phyloP scores from a whole-genome alignment of 2,329 filamentous ascomycete genomes.

The Paradendryphiella salina region DNA sequence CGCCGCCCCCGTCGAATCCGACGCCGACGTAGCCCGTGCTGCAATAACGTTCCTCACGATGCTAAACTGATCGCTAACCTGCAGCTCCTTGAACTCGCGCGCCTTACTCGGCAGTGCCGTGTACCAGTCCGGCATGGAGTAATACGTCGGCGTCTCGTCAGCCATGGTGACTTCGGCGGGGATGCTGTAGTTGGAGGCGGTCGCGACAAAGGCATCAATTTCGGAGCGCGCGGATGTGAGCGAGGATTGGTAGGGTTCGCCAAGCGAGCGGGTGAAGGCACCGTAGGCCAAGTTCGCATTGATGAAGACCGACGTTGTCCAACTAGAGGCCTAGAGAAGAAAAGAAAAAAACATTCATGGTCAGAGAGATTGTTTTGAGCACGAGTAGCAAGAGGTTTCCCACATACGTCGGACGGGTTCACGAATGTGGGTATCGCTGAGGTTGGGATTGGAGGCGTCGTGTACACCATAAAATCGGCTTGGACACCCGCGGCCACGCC shows the following conservation, averaged over 20 bases:
- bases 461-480: conserved; percentile 42
- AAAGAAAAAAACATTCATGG: too few species aligned
- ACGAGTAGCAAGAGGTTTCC: not conserved
- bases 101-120: conserved; percentile 34
- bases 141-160: conserved; percentile 26
- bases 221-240: conserved; percentile 32
- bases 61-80: conserved; percentile 38
- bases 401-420: conserved; percentile 26
- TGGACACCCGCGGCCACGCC: conserved; percentile 19
- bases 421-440: conserved; percentile 31
- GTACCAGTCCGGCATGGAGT: conserved; percentile 35
- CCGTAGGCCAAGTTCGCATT: conserved; percentile 32
- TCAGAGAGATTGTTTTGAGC: not conserved
- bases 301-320: conserved; percentile 36
- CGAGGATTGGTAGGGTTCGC: conserved; percentile 33
- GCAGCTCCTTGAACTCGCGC: conserved; percentile 37
- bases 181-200: conserved; percentile 33
- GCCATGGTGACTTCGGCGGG: conserved; percentile 32
- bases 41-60: conserved; percentile 32
- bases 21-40: conserved; percentile 17
- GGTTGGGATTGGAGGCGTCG: conserved; percentile 36
- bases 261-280: conserved; percentile 26
- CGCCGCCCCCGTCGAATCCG: conserved; percentile 23
- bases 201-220: conserved; percentile 29
- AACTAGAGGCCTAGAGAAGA: conserved; percentile 23